These are phyloP conservation scores for Pichia sp. DNA, from an alignment of 1,139 yeast species.

Conservation along the genomic window DNA sequence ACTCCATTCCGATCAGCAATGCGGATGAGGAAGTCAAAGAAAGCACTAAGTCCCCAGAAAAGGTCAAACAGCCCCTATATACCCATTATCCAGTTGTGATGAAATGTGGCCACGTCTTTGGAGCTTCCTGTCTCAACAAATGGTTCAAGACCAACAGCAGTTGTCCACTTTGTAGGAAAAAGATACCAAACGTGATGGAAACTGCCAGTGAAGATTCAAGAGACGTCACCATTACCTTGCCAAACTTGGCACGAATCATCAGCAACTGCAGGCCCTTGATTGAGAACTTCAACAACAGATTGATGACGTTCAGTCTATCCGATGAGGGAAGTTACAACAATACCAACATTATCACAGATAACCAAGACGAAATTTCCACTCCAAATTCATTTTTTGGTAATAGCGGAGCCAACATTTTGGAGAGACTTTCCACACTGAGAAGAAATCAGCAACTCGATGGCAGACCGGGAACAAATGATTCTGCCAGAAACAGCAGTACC, in stretches of 20 bases:
- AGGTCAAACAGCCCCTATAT: slow-evolving; percentile 21
- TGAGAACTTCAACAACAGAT: slow-evolving; percentile 29
- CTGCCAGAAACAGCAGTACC: neutral
- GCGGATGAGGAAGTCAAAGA: neutral
- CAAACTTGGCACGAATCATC: slow-evolving; percentile 35
- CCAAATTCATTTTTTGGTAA: neutral
- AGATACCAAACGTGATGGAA: slow-evolving; percentile 21
- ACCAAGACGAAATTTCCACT: slow-evolving; percentile 5
- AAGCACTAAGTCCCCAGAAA: neutral
- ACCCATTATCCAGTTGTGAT: slow-evolving; percentile 63
- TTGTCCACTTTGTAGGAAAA: slow-evolving; percentile 34
- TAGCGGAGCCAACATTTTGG: slow-evolving; percentile 1
- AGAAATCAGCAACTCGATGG: slow-evolving; percentile 2
- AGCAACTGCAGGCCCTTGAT: slow-evolving; percentile 31
- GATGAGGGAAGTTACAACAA: slow-evolving; percentile 22
- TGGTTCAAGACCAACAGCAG: slow-evolving; percentile 33
- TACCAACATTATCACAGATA: slow-evolving; percentile 1
- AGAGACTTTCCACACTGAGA: slow-evolving; percentile 3
- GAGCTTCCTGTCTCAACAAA: slow-evolving; percentile 33
- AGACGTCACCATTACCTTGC: slow-evolving; percentile 33
- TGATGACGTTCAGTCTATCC: slow-evolving; percentile 28
- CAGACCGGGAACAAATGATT: neutral
- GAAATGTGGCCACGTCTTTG: slow-evolving; percentile 59
- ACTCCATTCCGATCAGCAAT: slow-evolving; percentile 9
- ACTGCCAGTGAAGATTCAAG: slow-evolving; percentile 13